These are phyloP conservation scores for Ramularia collo-cygni DNA, from an alignment of 2,329 filamentous ascomycete species.

Conservation along the genomic window DNA sequence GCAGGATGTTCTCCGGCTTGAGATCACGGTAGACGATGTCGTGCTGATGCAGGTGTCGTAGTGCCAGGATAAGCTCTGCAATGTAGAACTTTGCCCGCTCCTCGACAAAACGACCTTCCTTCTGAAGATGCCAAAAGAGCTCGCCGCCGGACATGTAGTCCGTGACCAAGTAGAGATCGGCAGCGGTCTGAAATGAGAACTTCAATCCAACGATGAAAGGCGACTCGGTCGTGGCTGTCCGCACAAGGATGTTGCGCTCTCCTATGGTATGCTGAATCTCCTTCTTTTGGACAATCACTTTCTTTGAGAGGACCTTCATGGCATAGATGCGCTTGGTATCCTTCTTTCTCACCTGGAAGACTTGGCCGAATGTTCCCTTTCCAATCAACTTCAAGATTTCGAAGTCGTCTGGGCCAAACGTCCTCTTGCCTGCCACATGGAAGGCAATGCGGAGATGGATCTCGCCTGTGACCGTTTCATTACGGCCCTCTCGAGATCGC, in stretches of 20 bases:
- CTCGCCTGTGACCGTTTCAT: slow-evolving; percentile 70
- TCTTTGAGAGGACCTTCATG: slow-evolving; percentile 99
- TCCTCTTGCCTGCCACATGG: slow-evolving; percentile 79
- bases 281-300: slow-evolving; percentile 99
- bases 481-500: slow-evolving; percentile 70
- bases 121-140: slow-evolving; percentile 97
- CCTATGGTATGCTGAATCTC: slow-evolving; percentile 96
- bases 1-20: slow-evolving; percentile 94
- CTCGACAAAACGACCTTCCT: slow-evolving; percentile 92
- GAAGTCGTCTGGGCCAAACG: slow-evolving; percentile 92
- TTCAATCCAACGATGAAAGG: slow-evolving; percentile 97
- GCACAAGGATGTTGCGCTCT: slow-evolving; percentile 92
- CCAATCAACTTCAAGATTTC: slow-evolving; percentile 93
- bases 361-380: slow-evolving; percentile 96
- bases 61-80: slow-evolving; percentile 88
- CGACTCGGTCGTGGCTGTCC: slow-evolving; percentile 90
- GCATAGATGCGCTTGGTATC: slow-evolving; percentile 94
- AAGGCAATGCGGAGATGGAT: slow-evolving; percentile 82
- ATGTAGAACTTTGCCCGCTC: slow-evolving; percentile 97
- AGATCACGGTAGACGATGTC: slow-evolving; percentile 97
- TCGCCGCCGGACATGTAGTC: slow-evolving; percentile 99
- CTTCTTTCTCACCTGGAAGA: slow-evolving; percentile 96
- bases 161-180: slow-evolving; percentile 94
- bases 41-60: slow-evolving; percentile 91
- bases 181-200: slow-evolving; percentile 96